Conservation (phyloP, 331 rosid genomes). For the Spiraea crenata region DNA sequence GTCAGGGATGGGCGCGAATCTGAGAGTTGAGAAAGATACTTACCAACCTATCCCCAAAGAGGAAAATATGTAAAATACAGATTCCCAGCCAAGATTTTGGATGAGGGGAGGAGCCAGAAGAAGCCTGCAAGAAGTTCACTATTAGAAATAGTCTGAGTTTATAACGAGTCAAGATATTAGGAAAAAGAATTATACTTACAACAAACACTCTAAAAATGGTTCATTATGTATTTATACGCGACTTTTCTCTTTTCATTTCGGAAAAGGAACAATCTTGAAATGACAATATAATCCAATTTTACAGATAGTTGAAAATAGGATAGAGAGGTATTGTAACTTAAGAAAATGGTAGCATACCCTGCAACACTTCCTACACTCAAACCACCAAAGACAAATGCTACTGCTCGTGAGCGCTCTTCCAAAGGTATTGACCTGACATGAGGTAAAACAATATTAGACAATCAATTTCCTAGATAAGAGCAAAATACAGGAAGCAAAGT, state of each 20-base stretch:
- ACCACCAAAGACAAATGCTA: slow-evolving; percentile 95
- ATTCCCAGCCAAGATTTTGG: slow-evolving; percentile 89
- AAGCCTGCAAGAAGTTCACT: slow-evolving; percentile 53
- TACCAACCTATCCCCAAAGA: slow-evolving; percentile 80
- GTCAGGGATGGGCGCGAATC: background rate
- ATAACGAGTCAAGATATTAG: background rate
- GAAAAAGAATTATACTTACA: background rate
- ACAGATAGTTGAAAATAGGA: too few species aligned
- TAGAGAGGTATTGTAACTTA: too few species aligned
- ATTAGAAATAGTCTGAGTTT: slow-evolving; percentile 24
- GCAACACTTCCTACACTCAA: slow-evolving; percentile 95
- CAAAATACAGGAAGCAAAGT: background rate
- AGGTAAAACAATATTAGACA: slow-evolving; percentile 3
- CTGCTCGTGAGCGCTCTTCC: slow-evolving; percentile 98
- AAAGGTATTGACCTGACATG: slow-evolving; percentile 79
- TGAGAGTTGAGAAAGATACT: slow-evolving; percentile 31
- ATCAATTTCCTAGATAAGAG: background rate
- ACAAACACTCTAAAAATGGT: background rate
- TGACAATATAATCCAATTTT: too few species aligned
- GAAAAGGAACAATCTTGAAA: too few species aligned
- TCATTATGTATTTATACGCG: background rate
- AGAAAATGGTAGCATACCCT: slow-evolving; percentile 52
- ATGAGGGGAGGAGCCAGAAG: slow-evolving; percentile 91
- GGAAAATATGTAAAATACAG: slow-evolving; percentile 84
- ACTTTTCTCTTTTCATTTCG: background rate